Percentiles rank a stretch among this genome's conserved stretches.
Evolutionary conservation across 495 filamentous ascomycete species (phyloP).

Genomic region (Neurospora pannonica): DNA sequence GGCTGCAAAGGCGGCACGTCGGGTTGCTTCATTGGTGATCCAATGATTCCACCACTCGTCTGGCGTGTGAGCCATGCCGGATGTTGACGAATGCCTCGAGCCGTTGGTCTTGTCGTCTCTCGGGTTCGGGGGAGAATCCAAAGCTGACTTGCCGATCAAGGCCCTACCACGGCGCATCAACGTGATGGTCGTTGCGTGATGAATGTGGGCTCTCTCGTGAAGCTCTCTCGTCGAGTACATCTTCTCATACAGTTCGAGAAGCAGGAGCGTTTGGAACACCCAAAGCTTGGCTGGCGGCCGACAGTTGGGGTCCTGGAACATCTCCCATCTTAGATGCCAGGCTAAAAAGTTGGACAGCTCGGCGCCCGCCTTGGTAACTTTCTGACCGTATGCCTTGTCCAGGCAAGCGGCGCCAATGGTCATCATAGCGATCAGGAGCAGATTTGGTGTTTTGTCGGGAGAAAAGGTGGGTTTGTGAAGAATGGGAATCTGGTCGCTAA

Average conservation of each 20-base stretch:
- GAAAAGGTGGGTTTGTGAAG: conserved; percentile 90
- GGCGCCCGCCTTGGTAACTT: conserved; percentile 61
- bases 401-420: conserved; percentile 85
- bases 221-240: conserved; percentile 85
- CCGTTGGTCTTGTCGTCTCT: conserved; percentile 55
- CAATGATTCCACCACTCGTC: conserved; percentile 96
- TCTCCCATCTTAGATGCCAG: conserved; percentile 85
- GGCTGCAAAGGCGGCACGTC: conserved; percentile 84
- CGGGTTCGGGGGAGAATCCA: conserved; percentile 78
- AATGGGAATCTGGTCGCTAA: conserved; percentile 90
- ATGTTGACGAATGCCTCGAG: conserved; percentile 51
- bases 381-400: conserved; percentile 67
- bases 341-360: conserved; percentile 79
- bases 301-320: conserved; percentile 85
- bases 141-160: conserved; percentile 77
- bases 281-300: conserved; percentile 94
- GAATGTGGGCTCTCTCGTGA: conserved; percentile 93
- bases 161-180: conserved; percentile 91
- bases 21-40: conserved; percentile 89
- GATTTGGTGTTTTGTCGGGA: conserved; percentile 71
- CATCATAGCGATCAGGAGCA: conserved; percentile 88
- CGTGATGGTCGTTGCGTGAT: conserved; percentile 91
- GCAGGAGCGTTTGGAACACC: conserved; percentile 85
- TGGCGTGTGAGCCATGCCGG: conserved; percentile 49
- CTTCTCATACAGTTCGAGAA: conserved; percentile 94